Conservation (phyloP, 2,329 filamentous ascomycete species). For the Aspergillus tubingensis region DNA sequence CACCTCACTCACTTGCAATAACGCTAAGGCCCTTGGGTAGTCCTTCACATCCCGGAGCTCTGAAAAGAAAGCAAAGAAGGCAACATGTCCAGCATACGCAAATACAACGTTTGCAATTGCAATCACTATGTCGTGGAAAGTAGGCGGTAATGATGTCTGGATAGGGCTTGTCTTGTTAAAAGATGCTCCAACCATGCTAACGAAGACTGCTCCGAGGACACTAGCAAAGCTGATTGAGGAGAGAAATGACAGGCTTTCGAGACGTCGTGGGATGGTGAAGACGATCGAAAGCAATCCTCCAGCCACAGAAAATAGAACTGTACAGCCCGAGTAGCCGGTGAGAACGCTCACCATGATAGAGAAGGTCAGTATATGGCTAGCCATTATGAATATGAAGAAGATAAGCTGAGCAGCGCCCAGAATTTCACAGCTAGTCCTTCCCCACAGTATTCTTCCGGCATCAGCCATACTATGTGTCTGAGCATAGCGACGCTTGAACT, state of each 20-base stretch:
- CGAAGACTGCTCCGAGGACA: conserved; percentile 61
- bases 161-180: conserved; percentile 54
- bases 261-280: conserved; percentile 55
- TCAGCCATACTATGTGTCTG: conserved; percentile 66
- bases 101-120: conserved; percentile 15
- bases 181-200: conserved; percentile 66
- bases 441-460: conserved; percentile 62
- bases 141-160: not conserved
- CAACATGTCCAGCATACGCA: conserved; percentile 18
- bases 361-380: conserved; percentile 67
- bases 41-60: conserved; percentile 61
- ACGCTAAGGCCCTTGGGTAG: conserved; percentile 61
- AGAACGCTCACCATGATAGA: conserved; percentile 66
- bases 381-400: conserved; percentile 66
- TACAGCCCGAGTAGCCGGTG: conserved; percentile 60
- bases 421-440: conserved; percentile 61
- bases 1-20: conserved; percentile 59
- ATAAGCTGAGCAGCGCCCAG: conserved; percentile 62
- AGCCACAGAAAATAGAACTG: conserved; percentile 60
- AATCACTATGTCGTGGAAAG: not conserved
- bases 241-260: conserved; percentile 11
- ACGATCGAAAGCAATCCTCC: conserved; percentile 59
- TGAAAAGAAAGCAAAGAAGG: conserved; percentile 58
- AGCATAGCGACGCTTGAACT: conserved; percentile 58
- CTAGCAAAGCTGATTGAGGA: conserved; percentile 52